phyloP scores from a whole-genome alignment of 345 rosid species.

The Euphorbia lathyris region DNA sequence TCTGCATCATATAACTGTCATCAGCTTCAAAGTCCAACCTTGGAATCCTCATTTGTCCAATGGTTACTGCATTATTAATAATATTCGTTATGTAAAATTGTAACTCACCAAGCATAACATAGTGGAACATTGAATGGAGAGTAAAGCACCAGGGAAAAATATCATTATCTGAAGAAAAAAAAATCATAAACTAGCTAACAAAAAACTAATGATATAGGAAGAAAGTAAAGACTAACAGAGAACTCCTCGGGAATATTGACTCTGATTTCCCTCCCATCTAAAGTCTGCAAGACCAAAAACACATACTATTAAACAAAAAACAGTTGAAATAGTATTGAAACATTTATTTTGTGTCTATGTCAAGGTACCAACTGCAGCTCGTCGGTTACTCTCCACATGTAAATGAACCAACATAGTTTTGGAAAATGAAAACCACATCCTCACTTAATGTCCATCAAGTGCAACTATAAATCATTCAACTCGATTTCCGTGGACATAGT shows the following conservation, averaged over 20 bases:
- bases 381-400: too few species aligned
- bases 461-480: slow-evolving; percentile 85
- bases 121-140: neutral
- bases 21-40: slow-evolving; percentile 58
- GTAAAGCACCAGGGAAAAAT: too few species aligned
- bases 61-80: slow-evolving; percentile 48
- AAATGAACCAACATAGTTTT: neutral
- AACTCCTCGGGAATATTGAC: slow-evolving; percentile 73
- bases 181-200: too few species aligned
- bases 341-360: too few species aligned
- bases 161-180: too few species aligned
- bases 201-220: slow-evolving; percentile 18
- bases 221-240: slow-evolving; percentile 7
- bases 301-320: slow-evolving; percentile 1
- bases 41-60: slow-evolving; percentile 70
- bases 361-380: too few species aligned
- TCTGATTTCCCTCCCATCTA: slow-evolving; percentile 85
- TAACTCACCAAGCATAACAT: neutral
- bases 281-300: slow-evolving; percentile 45
- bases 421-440: neutral
- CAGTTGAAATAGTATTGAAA: too few species aligned
- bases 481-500: slow-evolving; percentile 69
- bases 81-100: neutral
- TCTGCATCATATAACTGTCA: slow-evolving; percentile 21
- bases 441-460: slow-evolving; percentile 74